These are phyloP conservation scores for Hypocrella siamensis DNA, from an alignment of 2,329 filamentous ascomycete species.

Conservation along the genomic window DNA sequence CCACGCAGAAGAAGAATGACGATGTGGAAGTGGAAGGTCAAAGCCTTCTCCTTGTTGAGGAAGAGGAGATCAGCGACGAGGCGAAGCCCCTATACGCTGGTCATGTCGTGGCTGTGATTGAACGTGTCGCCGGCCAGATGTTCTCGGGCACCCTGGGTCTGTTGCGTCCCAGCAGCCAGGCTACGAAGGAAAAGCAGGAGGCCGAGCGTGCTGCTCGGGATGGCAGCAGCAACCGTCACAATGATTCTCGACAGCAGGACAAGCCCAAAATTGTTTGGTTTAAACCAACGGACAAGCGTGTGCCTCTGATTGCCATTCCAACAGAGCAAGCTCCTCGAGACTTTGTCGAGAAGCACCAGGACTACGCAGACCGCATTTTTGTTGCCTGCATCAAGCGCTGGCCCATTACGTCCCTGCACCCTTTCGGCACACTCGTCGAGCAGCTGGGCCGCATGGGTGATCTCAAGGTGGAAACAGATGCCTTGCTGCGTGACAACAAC, in stretches of 20 bases:
- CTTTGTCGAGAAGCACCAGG: constrained; percentile 96
- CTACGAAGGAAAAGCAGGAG: constrained; percentile 98
- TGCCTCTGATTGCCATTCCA: constrained; percentile 92
- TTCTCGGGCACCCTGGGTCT: constrained; percentile 93
- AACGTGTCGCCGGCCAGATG: constrained; percentile 96
- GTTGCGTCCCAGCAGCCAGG: constrained; percentile 89
- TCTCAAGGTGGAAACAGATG: constrained; percentile 93
- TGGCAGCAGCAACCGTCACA: constrained; percentile 52
- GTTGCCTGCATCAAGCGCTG: constrained; percentile 98
- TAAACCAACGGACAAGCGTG: constrained; percentile 97
- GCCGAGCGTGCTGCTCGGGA: constrained; percentile 87
- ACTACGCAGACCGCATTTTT: constrained; percentile 95
- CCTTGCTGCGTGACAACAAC: constrained; percentile 94
- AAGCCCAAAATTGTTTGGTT: constrained; percentile 99
- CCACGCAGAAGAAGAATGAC: constrained; percentile 99
- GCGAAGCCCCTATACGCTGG: constrained; percentile 95
- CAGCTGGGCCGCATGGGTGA: constrained; percentile 96
- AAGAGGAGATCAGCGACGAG: constrained; percentile 97
- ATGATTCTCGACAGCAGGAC: constrained; percentile 70
- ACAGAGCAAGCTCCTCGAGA: constrained; percentile 95
- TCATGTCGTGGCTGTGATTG: constrained; percentile 92
- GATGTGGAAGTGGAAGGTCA: constrained; percentile 98
- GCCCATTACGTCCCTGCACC: constrained; percentile 98
- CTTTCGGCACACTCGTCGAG: constrained; percentile 93
- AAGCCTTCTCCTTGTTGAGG: constrained; percentile 88